A percentile compares a stretch with the other conserved stretches of the same genome.
Conservation (phyloP, 192 early-diverging fungal species). For the Coemansia biformis region DNA sequence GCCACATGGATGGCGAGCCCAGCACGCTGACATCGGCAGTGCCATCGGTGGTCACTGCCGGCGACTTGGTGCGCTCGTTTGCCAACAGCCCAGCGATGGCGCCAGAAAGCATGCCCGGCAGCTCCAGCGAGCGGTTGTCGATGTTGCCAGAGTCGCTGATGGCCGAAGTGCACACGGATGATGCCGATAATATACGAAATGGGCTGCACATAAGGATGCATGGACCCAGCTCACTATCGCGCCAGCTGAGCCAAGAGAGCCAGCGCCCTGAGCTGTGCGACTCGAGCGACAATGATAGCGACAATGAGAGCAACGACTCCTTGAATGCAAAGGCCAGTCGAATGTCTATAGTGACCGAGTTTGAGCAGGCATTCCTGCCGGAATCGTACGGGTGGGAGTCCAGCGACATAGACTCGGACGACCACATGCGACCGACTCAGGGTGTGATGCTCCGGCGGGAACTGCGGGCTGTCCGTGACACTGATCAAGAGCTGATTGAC, state of each 20-base stretch:
- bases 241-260: conserved; percentile 5
- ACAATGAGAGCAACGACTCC: too few relatives aligned
- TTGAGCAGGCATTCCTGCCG: background rate
- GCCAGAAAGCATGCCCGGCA: background rate
- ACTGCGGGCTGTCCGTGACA: background rate
- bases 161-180: background rate
- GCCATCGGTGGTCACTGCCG: conserved; percentile 5
- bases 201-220: background rate
- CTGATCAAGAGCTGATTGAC: conserved; percentile 2
- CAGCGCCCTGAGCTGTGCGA: too few relatives aligned
- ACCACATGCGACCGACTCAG: conserved; percentile 13
- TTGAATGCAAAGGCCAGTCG: too few relatives aligned
- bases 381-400: conserved; percentile 13
- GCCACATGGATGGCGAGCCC: too few relatives aligned
- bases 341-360: too few relatives aligned
- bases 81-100: conserved; percentile 1
- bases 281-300: too few relatives aligned
- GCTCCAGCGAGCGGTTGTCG: background rate
- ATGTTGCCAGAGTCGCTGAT: too few relatives aligned
- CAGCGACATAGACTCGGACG: conserved; percentile 27
- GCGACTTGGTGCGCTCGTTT: background rate
- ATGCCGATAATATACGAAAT: background rate
- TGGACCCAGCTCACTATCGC: conserved; percentile 4
- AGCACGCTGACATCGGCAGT: background rate
- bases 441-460: conserved; percentile 1